phyloP scores from a whole-genome alignment of 2,329 filamentous ascomycete genomes.

The Diplodia sapinea region DNA sequence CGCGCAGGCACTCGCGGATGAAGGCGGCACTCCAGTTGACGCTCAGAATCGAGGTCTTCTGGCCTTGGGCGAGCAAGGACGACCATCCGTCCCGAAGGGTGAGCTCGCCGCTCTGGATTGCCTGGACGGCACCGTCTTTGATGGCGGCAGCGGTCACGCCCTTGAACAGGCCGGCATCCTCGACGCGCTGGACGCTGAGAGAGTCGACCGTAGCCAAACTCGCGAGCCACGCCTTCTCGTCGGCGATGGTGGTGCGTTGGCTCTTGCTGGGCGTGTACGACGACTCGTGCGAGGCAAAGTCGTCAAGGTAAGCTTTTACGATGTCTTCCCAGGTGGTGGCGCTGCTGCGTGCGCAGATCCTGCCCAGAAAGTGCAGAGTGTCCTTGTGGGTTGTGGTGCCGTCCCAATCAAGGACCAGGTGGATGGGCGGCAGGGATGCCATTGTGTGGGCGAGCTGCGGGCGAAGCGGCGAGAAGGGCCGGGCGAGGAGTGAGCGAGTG shows the following conservation, averaged over 20 bases:
- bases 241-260: slow-evolving; percentile 41
- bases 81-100: slow-evolving; percentile 47
- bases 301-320: slow-evolving; percentile 50
- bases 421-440: slow-evolving; percentile 35
- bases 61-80: slow-evolving; percentile 38
- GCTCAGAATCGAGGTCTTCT: slow-evolving; percentile 45
- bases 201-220: slow-evolving; percentile 48
- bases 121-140: slow-evolving; percentile 30
- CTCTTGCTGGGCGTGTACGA: slow-evolving; percentile 38
- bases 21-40: slow-evolving; percentile 57
- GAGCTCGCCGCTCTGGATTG: slow-evolving; percentile 42
- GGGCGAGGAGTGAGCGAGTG: slow-evolving; percentile 1
- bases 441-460: slow-evolving; percentile 10
- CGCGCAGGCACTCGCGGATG: slow-evolving; percentile 25
- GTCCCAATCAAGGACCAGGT: slow-evolving; percentile 56
- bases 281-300: slow-evolving; percentile 45
- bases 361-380: slow-evolving; percentile 52
- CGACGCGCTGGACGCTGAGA: slow-evolving; percentile 50
- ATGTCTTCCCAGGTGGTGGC: slow-evolving; percentile 47
- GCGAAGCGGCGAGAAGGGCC: slow-evolving; percentile 4
- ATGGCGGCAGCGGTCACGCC: slow-evolving; percentile 45
- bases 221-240: slow-evolving; percentile 48
- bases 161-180: slow-evolving; percentile 48
- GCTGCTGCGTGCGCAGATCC: slow-evolving; percentile 37
- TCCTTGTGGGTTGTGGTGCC: slow-evolving; percentile 54